Conservation (phyloP, 2,329 filamentous ascomycete species). For the Venturia nashicola region DNA sequence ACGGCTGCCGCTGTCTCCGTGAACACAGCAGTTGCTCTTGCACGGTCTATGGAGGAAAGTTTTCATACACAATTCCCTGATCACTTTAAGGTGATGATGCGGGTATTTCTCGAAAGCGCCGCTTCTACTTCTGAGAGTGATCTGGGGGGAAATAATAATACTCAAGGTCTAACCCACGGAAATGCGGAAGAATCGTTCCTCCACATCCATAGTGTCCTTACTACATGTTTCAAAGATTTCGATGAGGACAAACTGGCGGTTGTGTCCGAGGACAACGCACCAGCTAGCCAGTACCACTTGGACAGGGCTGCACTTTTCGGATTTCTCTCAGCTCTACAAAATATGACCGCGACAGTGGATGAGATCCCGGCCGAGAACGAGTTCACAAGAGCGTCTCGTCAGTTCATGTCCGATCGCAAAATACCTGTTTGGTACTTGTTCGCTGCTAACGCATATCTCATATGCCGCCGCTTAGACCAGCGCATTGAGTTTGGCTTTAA, state of each 20-base stretch:
- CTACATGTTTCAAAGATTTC: background rate
- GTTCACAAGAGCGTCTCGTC: background rate
- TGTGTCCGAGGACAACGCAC: background rate
- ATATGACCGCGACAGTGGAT: background rate
- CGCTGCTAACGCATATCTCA: background rate
- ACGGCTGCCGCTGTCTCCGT: slow-evolving; percentile 21
- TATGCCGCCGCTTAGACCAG: background rate
- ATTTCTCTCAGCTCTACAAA: background rate
- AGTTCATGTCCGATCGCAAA: background rate
- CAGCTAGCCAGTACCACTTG: background rate
- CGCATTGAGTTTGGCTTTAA: background rate
- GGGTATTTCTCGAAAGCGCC: background rate
- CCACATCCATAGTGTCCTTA: background rate
- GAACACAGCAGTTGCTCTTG: slow-evolving; percentile 19
- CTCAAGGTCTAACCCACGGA: background rate
- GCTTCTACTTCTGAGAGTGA: background rate
- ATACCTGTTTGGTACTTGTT: background rate
- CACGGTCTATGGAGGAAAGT: slow-evolving; percentile 7
- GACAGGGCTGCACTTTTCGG: background rate
- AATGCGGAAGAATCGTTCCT: background rate
- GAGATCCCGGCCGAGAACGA: background rate
- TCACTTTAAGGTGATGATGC: background rate
- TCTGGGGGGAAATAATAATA: background rate
- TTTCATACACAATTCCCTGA: background rate
- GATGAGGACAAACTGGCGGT: background rate